These are phyloP conservation scores for Yarrowia osloensis DNA, from an alignment of 805 yeast genomes.

Conservation along the genomic window DNA sequence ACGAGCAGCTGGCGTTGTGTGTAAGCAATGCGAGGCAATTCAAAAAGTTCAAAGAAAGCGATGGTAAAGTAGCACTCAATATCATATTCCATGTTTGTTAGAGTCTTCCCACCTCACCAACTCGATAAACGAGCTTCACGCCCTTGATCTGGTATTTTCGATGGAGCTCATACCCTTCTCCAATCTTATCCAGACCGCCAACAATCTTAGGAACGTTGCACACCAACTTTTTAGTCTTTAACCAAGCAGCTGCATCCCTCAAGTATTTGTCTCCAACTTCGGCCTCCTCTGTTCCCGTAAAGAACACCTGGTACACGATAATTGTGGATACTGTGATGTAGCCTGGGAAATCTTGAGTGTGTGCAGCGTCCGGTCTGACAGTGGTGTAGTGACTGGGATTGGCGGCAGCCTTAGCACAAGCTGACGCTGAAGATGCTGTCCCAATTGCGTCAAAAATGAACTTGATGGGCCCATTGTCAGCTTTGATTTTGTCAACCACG, in stretches of 20 bases:
- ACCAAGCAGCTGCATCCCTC: background rate
- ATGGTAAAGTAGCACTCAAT: no score
- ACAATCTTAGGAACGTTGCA: background rate
- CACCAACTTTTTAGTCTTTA: background rate
- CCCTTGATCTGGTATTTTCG: conserved; percentile 7
- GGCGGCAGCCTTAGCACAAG: background rate
- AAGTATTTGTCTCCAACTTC: background rate
- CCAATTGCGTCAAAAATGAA: conserved; percentile 16
- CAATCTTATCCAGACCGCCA: conserved; percentile 2
- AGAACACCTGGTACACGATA: conserved; percentile 13
- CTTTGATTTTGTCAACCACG: background rate
- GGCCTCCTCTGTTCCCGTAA: background rate
- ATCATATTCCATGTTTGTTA: no score
- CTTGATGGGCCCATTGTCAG: background rate
- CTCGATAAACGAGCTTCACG: conserved; percentile 5
- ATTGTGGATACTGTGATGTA: background rate
- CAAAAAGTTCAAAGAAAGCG: no score
- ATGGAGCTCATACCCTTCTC: background rate
- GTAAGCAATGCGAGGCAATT: no score
- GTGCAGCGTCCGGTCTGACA: conserved; percentile 15
- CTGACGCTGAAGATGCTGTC: background rate
- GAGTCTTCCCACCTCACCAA: background rate
- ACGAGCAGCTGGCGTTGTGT: no score
- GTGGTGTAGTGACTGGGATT: conserved; percentile 2
- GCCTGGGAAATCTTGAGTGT: background rate